Evolutionary conservation across 1,284 basidiomycete genomes (phyloP).

Genomic region (Microbotryomycetes sp.): DNA sequence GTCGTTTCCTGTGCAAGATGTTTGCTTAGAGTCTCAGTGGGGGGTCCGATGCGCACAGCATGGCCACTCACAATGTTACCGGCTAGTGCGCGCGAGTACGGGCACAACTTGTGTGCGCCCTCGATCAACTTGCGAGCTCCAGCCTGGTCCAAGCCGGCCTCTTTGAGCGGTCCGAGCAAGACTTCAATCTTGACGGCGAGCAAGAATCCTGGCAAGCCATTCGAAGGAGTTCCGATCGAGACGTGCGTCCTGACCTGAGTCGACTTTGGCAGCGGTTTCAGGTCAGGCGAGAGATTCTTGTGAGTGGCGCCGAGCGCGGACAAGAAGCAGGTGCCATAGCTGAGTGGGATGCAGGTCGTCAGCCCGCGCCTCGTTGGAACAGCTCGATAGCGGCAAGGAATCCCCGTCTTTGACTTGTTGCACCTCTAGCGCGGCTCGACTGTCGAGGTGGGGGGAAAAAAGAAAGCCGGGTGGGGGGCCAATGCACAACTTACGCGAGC

Average conservation of each 20-base stretch:
- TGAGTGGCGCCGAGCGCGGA: slow-evolving; percentile 31
- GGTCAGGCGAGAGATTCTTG: slow-evolving; percentile 13
- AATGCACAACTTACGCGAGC: background rate
- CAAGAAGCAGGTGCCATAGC: slow-evolving; percentile 33
- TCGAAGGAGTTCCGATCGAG: slow-evolving; percentile 16
- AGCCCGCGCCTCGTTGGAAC: too few species aligned
- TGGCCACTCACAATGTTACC: slow-evolving; percentile 27
- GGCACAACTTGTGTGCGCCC: slow-evolving; percentile 33
- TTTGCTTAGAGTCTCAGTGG: background rate
- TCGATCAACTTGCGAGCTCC: slow-evolving; percentile 26
- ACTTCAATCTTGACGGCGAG: slow-evolving; percentile 32
- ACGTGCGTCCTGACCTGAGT: slow-evolving; percentile 20
- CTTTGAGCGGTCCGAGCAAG: slow-evolving; percentile 24
- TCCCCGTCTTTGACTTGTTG: too few species aligned
- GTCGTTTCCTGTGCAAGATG: background rate
- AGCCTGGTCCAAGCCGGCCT: slow-evolving; percentile 16
- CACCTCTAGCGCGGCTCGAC: too few species aligned
- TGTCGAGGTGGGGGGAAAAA: too few species aligned
- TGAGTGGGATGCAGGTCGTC: too few species aligned
- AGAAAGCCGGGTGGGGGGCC: too few species aligned
- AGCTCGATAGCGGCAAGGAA: too few species aligned
- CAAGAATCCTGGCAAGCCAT: slow-evolving; percentile 11
- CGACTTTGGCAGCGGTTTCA: slow-evolving; percentile 24
- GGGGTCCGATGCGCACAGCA: background rate
- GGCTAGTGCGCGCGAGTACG: slow-evolving; percentile 29